A percentile compares a stretch with the other conserved stretches of the same genome.
phyloP scores from a whole-genome alignment of 2,329 filamentous ascomycete species.

The Talaromyces pinophilus region DNA sequence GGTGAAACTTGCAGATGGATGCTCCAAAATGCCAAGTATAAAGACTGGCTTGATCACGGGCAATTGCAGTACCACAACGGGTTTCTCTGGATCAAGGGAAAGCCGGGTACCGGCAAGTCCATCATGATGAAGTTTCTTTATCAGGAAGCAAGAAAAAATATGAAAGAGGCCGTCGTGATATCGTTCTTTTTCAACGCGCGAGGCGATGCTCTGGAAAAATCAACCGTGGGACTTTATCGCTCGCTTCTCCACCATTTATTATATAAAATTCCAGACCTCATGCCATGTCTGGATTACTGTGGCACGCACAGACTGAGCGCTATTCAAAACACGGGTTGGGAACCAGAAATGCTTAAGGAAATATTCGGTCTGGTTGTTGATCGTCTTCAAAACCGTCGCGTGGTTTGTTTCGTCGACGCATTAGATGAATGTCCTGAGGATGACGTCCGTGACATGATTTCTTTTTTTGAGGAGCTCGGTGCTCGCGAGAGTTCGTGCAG shows the following conservation, averaged over 20 bases:
- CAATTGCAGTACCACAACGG: constrained; percentile 26
- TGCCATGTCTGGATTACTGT: constrained; percentile 14
- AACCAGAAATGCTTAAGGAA: background rate
- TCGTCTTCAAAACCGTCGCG: background rate
- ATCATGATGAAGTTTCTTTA: constrained; percentile 50
- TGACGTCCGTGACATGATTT: constrained; percentile 39
- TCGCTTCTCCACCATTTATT: constrained; percentile 54
- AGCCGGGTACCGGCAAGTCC: constrained; percentile 48
- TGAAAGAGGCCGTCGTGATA: constrained; percentile 30
- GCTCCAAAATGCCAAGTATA: background rate
- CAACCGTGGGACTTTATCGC: constrained; percentile 53
- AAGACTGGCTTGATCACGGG: constrained; percentile 23
- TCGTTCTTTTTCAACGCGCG: constrained; percentile 56
- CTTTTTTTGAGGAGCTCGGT: background rate
- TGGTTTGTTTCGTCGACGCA: constrained; percentile 44
- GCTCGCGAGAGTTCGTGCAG: background rate
- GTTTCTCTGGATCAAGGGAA: constrained; percentile 43
- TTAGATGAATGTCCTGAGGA: constrained; percentile 47
- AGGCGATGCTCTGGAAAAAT: constrained; percentile 49
- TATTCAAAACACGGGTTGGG: background rate
- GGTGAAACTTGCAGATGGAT: background rate
- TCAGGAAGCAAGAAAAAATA: constrained; percentile 18
- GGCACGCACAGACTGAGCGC: constrained; percentile 23
- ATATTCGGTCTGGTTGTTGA: background rate
- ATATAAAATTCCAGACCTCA: constrained; percentile 23